phyloP scores from a whole-genome alignment of 768 basidiomycete species.

The Trametes coccinea region DNA sequence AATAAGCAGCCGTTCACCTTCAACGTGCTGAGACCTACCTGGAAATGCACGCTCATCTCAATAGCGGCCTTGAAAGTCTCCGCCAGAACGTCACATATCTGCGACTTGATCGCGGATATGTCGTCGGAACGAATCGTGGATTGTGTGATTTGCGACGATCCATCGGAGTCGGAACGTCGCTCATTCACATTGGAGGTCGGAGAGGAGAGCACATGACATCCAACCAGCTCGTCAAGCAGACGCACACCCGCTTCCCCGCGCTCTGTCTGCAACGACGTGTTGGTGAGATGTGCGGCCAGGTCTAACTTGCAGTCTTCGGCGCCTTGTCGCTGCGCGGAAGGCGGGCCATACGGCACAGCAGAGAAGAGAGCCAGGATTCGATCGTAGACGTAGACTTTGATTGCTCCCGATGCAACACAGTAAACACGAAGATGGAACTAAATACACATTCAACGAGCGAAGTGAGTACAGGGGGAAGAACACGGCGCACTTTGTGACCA shows the following conservation, averaged over 20 bases:
- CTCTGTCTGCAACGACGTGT: constrained; percentile 81
- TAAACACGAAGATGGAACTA: constrained; percentile 96
- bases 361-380: constrained; percentile 90
- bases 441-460: constrained; percentile 11
- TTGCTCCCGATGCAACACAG: constrained; percentile 72
- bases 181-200: constrained; percentile 19
- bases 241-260: constrained; percentile 71
- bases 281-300: constrained; percentile 82
- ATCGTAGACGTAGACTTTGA: constrained; percentile 78
- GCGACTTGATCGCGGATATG: constrained; percentile 52
- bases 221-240: constrained; percentile 77
- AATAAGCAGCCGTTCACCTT: no score
- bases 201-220: constrained; percentile 52
- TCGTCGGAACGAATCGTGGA: constrained; percentile 30
- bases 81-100: constrained; percentile 64
- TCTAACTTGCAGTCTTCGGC: constrained; percentile 40
- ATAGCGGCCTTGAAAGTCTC: constrained; percentile 88
- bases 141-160: neutral
- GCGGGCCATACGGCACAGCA: constrained; percentile 61
- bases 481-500: constrained; percentile 59
- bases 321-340: constrained; percentile 13
- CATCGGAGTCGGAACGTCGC: constrained; percentile 12
- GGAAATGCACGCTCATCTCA: constrained; percentile 81
- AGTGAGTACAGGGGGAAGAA: neutral
- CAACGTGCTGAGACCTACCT: constrained; percentile 46